Evolutionary conservation across 2,329 filamentous ascomycete genomes (phyloP).

Genomic region (Aspergillus sp.): DNA sequence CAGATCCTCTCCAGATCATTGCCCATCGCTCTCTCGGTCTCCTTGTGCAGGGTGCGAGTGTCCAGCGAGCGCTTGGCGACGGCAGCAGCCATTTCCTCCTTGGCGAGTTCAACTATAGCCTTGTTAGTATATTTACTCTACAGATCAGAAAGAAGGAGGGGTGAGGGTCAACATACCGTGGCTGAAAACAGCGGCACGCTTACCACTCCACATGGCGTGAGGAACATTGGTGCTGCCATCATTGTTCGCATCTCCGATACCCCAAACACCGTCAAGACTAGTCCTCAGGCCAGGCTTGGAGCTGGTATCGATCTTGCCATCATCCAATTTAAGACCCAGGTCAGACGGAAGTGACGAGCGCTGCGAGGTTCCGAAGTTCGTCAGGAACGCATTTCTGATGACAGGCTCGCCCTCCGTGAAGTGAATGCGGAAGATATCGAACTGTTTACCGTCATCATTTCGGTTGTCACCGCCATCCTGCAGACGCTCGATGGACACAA

Average conservation of each 20-base stretch:
- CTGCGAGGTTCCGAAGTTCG: conserved; percentile 51
- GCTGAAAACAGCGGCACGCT: conserved; percentile 57
- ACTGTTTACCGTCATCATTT: conserved; percentile 39
- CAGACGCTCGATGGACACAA: conserved; percentile 51
- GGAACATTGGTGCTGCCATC: conserved; percentile 62
- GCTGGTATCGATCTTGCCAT: conserved; percentile 48
- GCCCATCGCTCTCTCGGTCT: conserved; percentile 30
- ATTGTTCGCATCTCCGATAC: conserved; percentile 60
- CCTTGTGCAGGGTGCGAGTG: conserved; percentile 26
- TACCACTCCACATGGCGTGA: conserved; percentile 61
- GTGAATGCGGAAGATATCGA: conserved; percentile 57
- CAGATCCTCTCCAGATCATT: conserved; percentile 30
- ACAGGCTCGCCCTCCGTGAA: conserved; percentile 50
- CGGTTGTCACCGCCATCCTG: conserved; percentile 30
- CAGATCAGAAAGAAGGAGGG: neutral
- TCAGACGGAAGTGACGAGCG: conserved; percentile 48
- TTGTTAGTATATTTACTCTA: neutral
- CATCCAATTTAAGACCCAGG: conserved; percentile 49
- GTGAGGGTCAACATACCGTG: conserved; percentile 49
- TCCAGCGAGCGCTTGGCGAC: conserved; percentile 30
- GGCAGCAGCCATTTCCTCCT: conserved; percentile 29
- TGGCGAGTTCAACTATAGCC: conserved; percentile 33
- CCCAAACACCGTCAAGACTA: conserved; percentile 56
- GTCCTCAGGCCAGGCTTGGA: conserved; percentile 48
- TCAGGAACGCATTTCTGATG: conserved; percentile 54